Percentiles rank a stretch among this genome's conserved stretches.
Conservation (phyloP, 345 rosid species). For the Salix brachista region DNA sequence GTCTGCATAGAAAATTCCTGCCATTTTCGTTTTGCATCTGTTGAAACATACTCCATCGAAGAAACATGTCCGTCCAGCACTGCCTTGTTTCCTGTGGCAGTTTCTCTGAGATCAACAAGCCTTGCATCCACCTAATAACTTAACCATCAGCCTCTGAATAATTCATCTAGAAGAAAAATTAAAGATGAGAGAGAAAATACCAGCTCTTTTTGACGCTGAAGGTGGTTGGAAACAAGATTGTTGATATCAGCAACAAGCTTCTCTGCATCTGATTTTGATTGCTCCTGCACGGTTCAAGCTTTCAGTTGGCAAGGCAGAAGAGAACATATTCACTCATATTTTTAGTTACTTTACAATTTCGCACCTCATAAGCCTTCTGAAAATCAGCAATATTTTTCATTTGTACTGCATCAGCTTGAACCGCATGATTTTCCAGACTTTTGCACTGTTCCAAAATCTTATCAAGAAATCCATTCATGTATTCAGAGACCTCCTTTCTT, state of each 20-base stretch:
- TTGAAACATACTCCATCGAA: constrained; percentile 51
- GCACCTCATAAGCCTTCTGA: constrained; percentile 80
- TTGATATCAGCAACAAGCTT: constrained; percentile 83
- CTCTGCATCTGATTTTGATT: constrained; percentile 73
- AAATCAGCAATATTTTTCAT: constrained; percentile 69
- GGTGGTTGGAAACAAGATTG: constrained; percentile 61
- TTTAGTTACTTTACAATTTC: not conserved
- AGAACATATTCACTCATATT: not conserved
- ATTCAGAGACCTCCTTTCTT: constrained; percentile 61
- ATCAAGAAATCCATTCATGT: constrained; percentile 53
- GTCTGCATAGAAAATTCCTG: constrained; percentile 67
- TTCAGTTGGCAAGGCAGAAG: not conserved
- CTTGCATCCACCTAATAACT: constrained; percentile 76
- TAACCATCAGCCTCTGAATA: constrained; percentile 23
- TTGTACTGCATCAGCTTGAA: constrained; percentile 58
- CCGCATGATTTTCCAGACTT: constrained; percentile 55
- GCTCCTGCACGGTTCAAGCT: constrained; percentile 53
- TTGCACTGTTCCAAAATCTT: constrained; percentile 61
- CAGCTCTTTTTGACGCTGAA: constrained; percentile 75
- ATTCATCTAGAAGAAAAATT: not conserved
- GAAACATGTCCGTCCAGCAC: constrained; percentile 65
- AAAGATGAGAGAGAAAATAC: constrained; percentile 23
- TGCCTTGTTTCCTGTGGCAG: constrained; percentile 49
- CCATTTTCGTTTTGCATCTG: constrained; percentile 96
- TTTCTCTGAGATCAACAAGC: constrained; percentile 58